These are phyloP conservation scores for Clitoria ternatea DNA, from an alignment of 306 rosid species.

Conservation along the genomic window DNA sequence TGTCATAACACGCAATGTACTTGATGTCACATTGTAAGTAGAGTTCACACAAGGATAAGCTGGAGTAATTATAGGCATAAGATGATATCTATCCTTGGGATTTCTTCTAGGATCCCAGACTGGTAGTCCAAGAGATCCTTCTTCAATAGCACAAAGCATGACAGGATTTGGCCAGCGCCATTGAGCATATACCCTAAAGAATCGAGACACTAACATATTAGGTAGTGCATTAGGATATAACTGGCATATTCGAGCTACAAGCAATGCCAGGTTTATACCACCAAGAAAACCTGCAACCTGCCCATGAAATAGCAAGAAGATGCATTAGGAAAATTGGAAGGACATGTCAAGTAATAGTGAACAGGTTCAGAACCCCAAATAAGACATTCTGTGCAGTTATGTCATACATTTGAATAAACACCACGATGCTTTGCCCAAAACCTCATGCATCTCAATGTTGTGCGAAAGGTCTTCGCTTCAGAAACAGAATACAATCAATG, in stretches of 20 bases:
- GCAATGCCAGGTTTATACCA: constrained; percentile 96
- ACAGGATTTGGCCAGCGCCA: constrained; percentile 99
- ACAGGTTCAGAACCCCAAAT: background rate
- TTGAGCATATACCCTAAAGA: constrained; percentile 85
- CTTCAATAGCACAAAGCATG: constrained; percentile 76
- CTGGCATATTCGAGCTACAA: constrained; percentile 97
- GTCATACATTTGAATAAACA: constrained; percentile 89
- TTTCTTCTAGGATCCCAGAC: constrained; percentile 96
- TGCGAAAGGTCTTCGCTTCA: constrained; percentile 70
- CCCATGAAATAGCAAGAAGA: constrained; percentile 28
- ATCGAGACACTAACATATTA: constrained; percentile 86
- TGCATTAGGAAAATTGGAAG: constrained; percentile 11
- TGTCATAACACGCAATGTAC: constrained; percentile 75
- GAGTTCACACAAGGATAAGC: constrained; percentile 97
- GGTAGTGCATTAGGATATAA: constrained; percentile 95
- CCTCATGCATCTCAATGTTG: constrained; percentile 89
- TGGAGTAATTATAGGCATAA: constrained; percentile 97
- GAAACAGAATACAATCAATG: constrained; percentile 30
- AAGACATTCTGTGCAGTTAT: background rate
- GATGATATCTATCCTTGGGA: constrained; percentile 70
- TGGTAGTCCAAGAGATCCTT: constrained; percentile 83
- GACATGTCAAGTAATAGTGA: background rate
- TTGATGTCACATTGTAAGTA: constrained; percentile 82
- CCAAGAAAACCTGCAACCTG: constrained; percentile 99
- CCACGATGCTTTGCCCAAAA: constrained; percentile 92